Conservation (phyloP, 495 filamentous ascomycete species). For the Cercophora samala region DNA sequence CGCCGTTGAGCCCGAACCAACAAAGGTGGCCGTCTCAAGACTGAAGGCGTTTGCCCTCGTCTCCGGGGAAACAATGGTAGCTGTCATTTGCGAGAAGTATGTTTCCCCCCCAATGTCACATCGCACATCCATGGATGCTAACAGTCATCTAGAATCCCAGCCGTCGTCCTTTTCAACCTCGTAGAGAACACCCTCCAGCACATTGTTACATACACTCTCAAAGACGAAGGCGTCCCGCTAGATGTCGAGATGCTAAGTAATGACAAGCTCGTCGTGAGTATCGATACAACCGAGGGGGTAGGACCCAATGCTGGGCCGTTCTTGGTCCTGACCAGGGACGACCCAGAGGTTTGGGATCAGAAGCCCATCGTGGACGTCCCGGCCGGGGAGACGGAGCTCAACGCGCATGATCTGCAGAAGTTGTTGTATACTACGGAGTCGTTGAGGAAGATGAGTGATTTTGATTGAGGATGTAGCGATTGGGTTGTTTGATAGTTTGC, state of each 20-base stretch:
- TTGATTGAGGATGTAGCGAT: conserved; percentile 18
- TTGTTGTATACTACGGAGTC: conserved; percentile 68
- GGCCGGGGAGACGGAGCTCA: conserved; percentile 30
- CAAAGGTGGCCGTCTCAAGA: conserved; percentile 52
- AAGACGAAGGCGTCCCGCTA: conserved; percentile 61
- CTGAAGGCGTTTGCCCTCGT: conserved; percentile 35
- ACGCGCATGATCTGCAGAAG: conserved; percentile 47
- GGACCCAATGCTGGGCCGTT: conserved; percentile 16
- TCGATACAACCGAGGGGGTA: conserved; percentile 45
- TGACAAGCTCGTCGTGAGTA: conserved; percentile 48
- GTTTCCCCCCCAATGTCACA: conserved; percentile 17
- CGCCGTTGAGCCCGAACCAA: conserved; percentile 26
- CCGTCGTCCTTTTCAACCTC: conserved; percentile 58
- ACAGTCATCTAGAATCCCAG: conserved; percentile 53
- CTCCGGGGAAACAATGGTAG: conserved; percentile 33
- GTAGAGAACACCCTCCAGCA: conserved; percentile 43
- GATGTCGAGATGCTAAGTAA: conserved; percentile 42
- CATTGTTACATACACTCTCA: conserved; percentile 45
- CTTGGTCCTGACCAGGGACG: conserved; percentile 21
- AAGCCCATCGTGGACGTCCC: conserved; percentile 10
- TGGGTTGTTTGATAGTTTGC: conserved; percentile 6
- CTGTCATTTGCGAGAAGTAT: conserved; percentile 71
- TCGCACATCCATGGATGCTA: not conserved
- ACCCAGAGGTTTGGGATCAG: conserved; percentile 4
- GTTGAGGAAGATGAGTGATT: conserved; percentile 56